These are phyloP conservation scores for Kentomonas sorsogonicus DNA, from an alignment of 208 protist genomes.

Conservation along the genomic window DNA sequence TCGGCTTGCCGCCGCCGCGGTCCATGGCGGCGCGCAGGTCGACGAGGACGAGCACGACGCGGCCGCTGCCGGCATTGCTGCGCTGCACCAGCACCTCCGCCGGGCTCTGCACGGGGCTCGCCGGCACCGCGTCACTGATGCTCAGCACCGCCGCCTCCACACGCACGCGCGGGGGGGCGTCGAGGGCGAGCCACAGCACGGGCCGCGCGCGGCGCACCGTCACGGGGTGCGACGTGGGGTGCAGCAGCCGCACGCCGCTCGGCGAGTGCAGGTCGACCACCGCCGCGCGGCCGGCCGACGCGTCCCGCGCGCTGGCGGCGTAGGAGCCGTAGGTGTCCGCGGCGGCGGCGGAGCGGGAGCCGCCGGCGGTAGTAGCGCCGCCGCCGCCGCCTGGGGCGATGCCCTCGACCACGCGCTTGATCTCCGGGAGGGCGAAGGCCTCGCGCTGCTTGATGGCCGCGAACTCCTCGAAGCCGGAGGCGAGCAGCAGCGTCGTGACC, in stretches of 20 bases:
- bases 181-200: conserved; percentile 26
- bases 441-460: conserved; percentile 40
- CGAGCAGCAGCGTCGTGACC: conserved; percentile 59
- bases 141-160: too few relatives aligned
- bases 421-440: conserved; percentile 49
- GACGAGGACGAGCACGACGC: conserved; percentile 57
- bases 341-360: too few relatives aligned
- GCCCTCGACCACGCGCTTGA: conserved; percentile 51
- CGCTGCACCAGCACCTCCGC: conserved; percentile 61
- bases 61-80: conserved; percentile 32
- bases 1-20: conserved; percentile 11
- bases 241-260: conserved; percentile 45
- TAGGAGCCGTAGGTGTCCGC: neutral
- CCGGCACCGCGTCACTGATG: conserved; percentile 27
- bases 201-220: conserved; percentile 17
- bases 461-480: conserved; percentile 72
- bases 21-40: conserved; percentile 29
- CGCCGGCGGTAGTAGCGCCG: too few relatives aligned
- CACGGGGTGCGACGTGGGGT: conserved; percentile 59
- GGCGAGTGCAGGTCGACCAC: conserved; percentile 64
- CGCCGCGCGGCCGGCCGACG: conserved; percentile 19
- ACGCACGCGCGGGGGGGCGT: conserved; percentile 13
- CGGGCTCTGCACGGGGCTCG: conserved; percentile 26
- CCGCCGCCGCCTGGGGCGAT: conserved; percentile 2
- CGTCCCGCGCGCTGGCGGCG: conserved; percentile 1